Conservation (phyloP, 148 eudicot species). For the Diospyros kaki region DNA sequence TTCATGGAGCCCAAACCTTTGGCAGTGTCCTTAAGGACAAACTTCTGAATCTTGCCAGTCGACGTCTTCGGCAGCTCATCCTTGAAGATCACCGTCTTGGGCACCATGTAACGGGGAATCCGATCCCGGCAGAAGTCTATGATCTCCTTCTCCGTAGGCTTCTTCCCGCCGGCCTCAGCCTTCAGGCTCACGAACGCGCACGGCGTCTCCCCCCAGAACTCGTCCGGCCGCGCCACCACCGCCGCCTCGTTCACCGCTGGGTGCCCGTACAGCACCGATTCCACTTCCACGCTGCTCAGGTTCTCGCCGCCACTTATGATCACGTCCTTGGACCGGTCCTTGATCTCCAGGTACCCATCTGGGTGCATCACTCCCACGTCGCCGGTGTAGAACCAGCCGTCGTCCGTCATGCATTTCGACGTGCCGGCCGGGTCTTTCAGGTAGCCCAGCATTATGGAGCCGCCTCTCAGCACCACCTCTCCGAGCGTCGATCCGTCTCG, state of each 20-base stretch:
- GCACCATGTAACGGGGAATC: constrained; percentile 60
- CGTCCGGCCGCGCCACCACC: constrained; percentile 30
- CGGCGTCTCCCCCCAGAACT: constrained; percentile 45
- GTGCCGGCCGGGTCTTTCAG: constrained; percentile 40
- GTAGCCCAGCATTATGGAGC: constrained; percentile 40
- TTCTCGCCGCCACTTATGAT: constrained; percentile 32
- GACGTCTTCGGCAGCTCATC: constrained; percentile 62
- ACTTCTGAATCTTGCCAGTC: constrained; percentile 63
- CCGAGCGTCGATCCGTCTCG: constrained; percentile 38
- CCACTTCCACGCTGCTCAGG: constrained; percentile 33
- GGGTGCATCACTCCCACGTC: constrained; percentile 46
- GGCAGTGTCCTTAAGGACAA: constrained; percentile 45
- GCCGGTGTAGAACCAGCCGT: constrained; percentile 51
- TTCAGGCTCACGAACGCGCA: constrained; percentile 46
- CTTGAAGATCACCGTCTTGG: constrained; percentile 51
- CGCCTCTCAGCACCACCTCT: constrained; percentile 40
- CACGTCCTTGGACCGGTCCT: constrained; percentile 1
- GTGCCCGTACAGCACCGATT: constrained; percentile 23
- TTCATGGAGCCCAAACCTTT: constrained; percentile 28
- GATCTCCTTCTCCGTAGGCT: constrained; percentile 33
- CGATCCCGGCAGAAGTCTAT: constrained; percentile 45
- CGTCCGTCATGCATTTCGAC: constrained; percentile 19
- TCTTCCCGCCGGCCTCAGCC: neutral
- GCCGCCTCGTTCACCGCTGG: constrained; percentile 30
- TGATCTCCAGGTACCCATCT: constrained; percentile 52